These are phyloP conservation scores for Cucumis hystrix DNA, from an alignment of 306 rosid genomes.

Conservation along the genomic window DNA sequence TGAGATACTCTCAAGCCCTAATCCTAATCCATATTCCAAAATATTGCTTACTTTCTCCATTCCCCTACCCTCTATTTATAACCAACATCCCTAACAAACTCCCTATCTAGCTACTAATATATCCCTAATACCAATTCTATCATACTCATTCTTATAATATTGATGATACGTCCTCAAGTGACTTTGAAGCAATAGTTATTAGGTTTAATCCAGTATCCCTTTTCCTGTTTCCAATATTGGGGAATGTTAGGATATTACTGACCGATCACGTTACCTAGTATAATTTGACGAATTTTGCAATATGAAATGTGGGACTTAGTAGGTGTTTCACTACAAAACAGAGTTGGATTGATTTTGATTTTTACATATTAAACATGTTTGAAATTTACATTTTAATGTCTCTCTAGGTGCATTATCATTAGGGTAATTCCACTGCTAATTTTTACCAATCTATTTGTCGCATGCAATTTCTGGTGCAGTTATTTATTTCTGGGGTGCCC, in stretches of 20 bases:
- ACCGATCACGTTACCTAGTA: background rate
- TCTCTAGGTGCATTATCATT: background rate
- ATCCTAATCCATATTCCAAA: too few species aligned
- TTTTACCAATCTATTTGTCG: background rate
- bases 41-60: too few species aligned
- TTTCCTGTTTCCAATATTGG: background rate
- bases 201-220: background rate
- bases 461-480: constrained; percentile 40
- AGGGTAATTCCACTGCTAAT: background rate
- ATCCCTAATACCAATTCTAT: too few species aligned
- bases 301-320: background rate
- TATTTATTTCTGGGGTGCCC: constrained; percentile 56
- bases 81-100: too few species aligned
- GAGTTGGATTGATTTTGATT: background rate
- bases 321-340: background rate
- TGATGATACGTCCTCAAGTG: background rate
- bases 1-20: too few species aligned
- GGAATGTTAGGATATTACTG: background rate
- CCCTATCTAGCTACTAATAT: too few species aligned
- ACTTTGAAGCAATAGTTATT: background rate
- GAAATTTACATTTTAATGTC: background rate
- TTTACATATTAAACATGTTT: background rate
- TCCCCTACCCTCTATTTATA: too few species aligned
- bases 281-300: background rate
- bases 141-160: background rate